Conservation (phyloP, 2,329 filamentous ascomycete species). For the Pseudogymnoascus sp. region DNA sequence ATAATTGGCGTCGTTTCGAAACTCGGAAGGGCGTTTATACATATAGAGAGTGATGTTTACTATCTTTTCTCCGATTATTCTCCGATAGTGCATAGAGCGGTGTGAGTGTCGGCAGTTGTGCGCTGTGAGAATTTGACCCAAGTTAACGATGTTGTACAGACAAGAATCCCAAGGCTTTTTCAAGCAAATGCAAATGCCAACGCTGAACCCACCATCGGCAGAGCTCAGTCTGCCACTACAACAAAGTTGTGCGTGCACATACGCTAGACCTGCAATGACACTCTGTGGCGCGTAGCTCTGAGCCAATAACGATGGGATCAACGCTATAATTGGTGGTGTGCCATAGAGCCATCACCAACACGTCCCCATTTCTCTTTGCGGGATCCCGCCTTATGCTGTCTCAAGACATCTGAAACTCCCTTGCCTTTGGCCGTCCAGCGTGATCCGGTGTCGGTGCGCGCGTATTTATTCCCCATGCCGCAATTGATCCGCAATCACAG, state of each 20-base stretch:
- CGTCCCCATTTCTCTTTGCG: background rate
- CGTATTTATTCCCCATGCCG: background rate
- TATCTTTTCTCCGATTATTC: background rate
- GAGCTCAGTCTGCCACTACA: background rate
- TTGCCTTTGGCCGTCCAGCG: background rate
- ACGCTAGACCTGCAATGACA: background rate
- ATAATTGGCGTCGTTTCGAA: background rate
- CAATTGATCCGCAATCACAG: background rate
- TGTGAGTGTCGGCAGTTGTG: background rate
- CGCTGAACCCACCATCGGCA: background rate
- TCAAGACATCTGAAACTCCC: background rate
- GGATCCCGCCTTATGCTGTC: background rate
- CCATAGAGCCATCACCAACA: background rate
- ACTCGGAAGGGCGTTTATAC: background rate
- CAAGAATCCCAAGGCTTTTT: background rate
- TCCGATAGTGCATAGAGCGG: background rate
- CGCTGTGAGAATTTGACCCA: background rate
- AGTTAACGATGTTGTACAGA: background rate
- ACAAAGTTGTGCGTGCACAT: background rate
- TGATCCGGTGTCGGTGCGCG: background rate
- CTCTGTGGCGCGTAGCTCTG: background rate
- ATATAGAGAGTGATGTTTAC: background rate
- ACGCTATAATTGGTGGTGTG: background rate
- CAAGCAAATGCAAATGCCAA: background rate
- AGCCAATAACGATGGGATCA: background rate